Percentiles rank a stretch among this genome's conserved stretches.
phyloP scores from a whole-genome alignment of 306 rosid species.

The Quercus gilva region DNA sequence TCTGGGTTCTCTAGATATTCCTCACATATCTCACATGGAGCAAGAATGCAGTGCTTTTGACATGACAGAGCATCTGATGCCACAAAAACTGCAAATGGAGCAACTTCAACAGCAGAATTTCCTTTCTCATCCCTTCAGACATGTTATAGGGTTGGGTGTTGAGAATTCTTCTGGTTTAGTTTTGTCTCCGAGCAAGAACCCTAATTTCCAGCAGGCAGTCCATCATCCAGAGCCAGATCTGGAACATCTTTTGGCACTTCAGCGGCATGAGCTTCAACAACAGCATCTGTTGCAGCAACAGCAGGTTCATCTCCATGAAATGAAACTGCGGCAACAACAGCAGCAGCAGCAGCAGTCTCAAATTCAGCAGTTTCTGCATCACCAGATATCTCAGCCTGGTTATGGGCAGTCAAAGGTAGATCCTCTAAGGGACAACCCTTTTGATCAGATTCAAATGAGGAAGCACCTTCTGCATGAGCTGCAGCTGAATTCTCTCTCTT shows the following conservation, averaged over 20 bases:
- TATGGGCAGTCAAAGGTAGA: conserved; percentile 51
- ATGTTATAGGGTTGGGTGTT: conserved; percentile 38
- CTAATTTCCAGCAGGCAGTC: conserved; percentile 42
- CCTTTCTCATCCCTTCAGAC: conserved; percentile 34
- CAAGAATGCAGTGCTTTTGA: conserved; percentile 39
- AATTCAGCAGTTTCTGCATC: conserved; percentile 54
- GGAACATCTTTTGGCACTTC: conserved; percentile 45
- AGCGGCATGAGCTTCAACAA: conserved; percentile 56
- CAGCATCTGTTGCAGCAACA: conserved; percentile 59
- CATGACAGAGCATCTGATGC: conserved; percentile 38
- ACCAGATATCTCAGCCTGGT: conserved; percentile 48
- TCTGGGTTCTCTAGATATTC: conserved; percentile 45
- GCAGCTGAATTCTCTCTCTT: conserved; percentile 48
- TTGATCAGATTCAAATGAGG: conserved; percentile 51
- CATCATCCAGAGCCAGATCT: conserved; percentile 50
- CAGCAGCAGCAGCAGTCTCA: conserved; percentile 68
- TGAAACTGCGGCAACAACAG: conserved; percentile 45
- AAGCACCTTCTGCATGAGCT: conserved; percentile 42
- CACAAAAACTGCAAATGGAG: conserved; percentile 46
- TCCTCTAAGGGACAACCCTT: conserved; percentile 41
- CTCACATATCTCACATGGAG: conserved; percentile 37
- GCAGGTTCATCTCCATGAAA: conserved; percentile 49
- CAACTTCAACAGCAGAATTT: conserved; percentile 46
- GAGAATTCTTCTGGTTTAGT: conserved; percentile 45
- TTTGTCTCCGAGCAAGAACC: conserved; percentile 35